phyloP scores from a whole-genome alignment of 768 basidiomycete species.

The Mycena alexandri region DNA sequence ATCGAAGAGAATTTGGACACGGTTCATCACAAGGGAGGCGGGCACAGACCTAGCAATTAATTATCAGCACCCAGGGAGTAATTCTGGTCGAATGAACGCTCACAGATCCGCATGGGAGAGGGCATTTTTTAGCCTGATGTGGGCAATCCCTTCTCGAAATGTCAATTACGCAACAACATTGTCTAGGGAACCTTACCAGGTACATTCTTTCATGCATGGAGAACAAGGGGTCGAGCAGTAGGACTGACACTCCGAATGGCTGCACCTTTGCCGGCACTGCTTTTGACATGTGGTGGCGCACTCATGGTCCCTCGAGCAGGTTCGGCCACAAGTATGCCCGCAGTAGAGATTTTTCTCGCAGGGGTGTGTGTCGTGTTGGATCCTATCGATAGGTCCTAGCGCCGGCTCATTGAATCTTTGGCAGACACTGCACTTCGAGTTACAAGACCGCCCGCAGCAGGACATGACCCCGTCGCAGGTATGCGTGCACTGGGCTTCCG shows the following conservation, averaged over 20 bases:
- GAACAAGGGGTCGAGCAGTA: constrained; percentile 68
- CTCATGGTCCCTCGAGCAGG: constrained; percentile 64
- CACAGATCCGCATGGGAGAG: constrained; percentile 78
- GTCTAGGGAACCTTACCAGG: constrained; percentile 53
- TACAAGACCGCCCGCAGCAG: constrained; percentile 69
- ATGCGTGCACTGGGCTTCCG: constrained; percentile 51
- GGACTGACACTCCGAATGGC: constrained; percentile 62
- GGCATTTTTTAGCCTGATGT: constrained; percentile 60
- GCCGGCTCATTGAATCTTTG: constrained; percentile 46
- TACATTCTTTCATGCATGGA: constrained; percentile 73
- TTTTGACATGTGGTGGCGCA: constrained; percentile 61
- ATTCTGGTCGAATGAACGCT: constrained; percentile 41
- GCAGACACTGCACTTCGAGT: constrained; percentile 62
- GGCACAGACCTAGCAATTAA: constrained; percentile 64
- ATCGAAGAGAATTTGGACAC: constrained; percentile 62
- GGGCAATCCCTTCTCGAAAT: constrained; percentile 58
- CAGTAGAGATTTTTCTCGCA: constrained; percentile 69
- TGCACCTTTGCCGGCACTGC: constrained; percentile 66
- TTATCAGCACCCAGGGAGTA: too few species aligned
- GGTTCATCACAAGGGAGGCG: constrained; percentile 73
- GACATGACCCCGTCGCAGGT: constrained; percentile 59
- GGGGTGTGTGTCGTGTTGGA: constrained; percentile 56
- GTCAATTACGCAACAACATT: background rate
- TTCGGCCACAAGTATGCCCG: constrained; percentile 62
- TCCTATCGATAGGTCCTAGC: constrained; percentile 42